Base-by-base conservation (phyloP, 2,329 filamentous ascomycete genomes). In the Berkeleyomyces rouxiae region DNA sequence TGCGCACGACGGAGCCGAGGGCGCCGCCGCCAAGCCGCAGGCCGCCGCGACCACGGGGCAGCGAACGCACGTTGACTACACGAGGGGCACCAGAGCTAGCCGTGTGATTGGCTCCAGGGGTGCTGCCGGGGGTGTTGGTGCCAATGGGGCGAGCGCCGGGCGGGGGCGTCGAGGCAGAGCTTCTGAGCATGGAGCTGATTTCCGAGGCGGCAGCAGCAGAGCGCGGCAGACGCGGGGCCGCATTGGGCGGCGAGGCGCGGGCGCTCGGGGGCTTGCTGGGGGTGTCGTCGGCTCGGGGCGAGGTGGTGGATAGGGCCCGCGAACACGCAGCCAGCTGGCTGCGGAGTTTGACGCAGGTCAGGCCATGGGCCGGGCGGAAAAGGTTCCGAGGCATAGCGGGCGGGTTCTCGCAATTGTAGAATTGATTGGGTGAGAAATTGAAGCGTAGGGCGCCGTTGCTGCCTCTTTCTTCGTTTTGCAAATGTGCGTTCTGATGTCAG, bases 51-150 rank as follows among this genome's bases (percentile, higher is more conserved):
- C 72, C 70, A 43, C 69, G 65, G 5, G 72, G 74, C 10, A 77
- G 68, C 63, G 68, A 75, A 63, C 69, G 71, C 62, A 77, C 67
- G 62, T 75, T 74, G 57, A 78, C 70, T 13, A 77, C 68, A 64
- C 71, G 74, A 10, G 61, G 58, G n/a, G 66, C 66, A 11, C 67
- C 67, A 13, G 64, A 36, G 37, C 66, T 58, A 4, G 60, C 63
- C 1, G 66, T 43, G 46, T 58, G 40, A 47, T 39, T 36, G 49
- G 46, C 37, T 10, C 40, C 11, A 42, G 42, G 5, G 42, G 10
- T 10, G 42, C 42, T 43, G 42, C 42, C n/a, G 23, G 23, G 23
- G 23, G 23, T 23, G 42, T 9, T 43, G 9, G 44, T 4, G 10
- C 44, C 44, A 47, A 16, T 23, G 5, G n/a, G 44, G n/a, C 10